phyloP scores from a whole-genome alignment of 306 rosid species.

The Gynostemma pentaphyllum region DNA sequence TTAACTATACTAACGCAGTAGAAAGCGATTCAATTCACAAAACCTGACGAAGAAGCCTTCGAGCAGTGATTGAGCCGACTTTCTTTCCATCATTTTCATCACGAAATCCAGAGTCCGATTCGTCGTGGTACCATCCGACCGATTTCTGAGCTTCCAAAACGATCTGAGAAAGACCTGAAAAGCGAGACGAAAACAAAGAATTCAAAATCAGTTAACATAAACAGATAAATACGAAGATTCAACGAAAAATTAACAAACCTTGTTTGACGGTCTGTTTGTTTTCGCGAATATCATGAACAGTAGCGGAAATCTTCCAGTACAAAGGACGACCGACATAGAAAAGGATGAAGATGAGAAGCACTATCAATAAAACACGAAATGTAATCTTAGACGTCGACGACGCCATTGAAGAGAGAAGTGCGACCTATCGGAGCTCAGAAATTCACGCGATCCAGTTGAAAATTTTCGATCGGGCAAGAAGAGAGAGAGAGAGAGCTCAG shows the following conservation, averaged over 20 bases:
- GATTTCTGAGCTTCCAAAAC: conserved; percentile 78
- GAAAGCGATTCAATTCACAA: conserved; percentile 6
- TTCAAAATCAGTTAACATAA: not conserved
- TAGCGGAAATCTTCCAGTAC: conserved; percentile 82
- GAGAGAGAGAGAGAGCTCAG: not conserved
- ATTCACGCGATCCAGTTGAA: conserved; percentile 7
- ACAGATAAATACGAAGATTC: not conserved
- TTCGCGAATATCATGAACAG: conserved; percentile 64
- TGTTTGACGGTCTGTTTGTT: conserved; percentile 69
- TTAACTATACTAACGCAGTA: not conserved
- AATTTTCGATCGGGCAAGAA: not conserved
- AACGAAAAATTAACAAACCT: conserved; percentile 24
- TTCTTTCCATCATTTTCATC: conserved; percentile 16
- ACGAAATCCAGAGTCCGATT: conserved; percentile 31
- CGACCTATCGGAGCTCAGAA: not conserved
- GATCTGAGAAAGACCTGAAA: conserved; percentile 67
- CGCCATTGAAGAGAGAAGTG: conserved; percentile 33
- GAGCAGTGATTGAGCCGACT: conserved; percentile 17
- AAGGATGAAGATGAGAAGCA: conserved; percentile 28
- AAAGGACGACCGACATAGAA: conserved; percentile 77
- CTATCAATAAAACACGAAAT: conserved; percentile 32
- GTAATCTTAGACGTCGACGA: conserved; percentile 34
- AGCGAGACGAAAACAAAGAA: not conserved
- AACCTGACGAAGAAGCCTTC: conserved; percentile 24
- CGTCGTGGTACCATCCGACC: conserved; percentile 65